Evolutionary conservation across 306 rosid genomes (phyloP), one percentile per base, ranked within the genome.

Genomic region (Vicia sativa): DNA sequence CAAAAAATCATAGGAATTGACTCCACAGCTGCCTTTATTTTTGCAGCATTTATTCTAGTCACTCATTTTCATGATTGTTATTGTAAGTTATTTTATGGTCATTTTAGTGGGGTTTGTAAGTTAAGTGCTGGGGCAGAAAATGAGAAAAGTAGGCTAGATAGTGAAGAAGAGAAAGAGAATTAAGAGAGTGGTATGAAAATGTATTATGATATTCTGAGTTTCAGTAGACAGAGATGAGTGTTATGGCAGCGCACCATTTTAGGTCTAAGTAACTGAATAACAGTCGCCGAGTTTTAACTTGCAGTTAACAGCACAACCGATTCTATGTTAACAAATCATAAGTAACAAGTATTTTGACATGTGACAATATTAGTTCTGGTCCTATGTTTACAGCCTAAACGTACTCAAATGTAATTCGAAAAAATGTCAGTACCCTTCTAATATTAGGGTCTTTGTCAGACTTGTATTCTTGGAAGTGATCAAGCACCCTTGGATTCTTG

Each of bases 301-400:
- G 4, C 11, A 55, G 11, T 26, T 26, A 55, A 13, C 38, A 55
- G 38, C 39, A 55, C 61, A 55, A 12, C 56, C 13, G 35, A 55
- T 12, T 25, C 11, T 55, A 10, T 26, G 61, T 26, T 26, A 25
- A 26, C 38, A 26, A 55, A 26, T 55, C 37, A 16, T 26, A 55
- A 55, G 37, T 55, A 55, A 26, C 19, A 26, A 55, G 61, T 55
- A 55, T 26, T 54, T 53, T 55, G 39, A 55, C 16, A 55, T 55
- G 38, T 26, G 3, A 18, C 2, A 7, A 55, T 26, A 55, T 25
- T 26, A 55, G 61, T 55, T 25, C 37, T 55, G 11, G 16, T 25
- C 38, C 23, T 2, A 13, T 55, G 60, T 54, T 15, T 48, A 18
- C 54, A 48, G 54, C 23, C 54, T 16, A 48, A 48, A 19, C 5